phyloP scores from a whole-genome alignment of 148 eudicot species.

The Pharnaceum exiguum region DNA sequence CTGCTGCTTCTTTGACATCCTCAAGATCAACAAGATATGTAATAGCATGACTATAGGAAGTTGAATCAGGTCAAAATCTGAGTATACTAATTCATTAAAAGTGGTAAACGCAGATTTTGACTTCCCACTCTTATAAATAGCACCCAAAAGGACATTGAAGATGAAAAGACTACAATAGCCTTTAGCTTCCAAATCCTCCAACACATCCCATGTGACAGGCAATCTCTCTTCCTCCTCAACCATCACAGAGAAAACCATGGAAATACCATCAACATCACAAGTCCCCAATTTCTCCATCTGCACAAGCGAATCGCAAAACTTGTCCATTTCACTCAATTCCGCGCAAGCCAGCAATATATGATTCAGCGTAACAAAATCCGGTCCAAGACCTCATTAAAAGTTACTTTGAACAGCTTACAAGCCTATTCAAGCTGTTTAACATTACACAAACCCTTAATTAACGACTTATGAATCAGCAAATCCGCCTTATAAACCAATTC shows the following conservation, averaged over 20 bases:
- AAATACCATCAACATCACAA: slow-evolving; percentile 39
- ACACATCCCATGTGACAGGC: slow-evolving; percentile 43
- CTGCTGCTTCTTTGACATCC: slow-evolving; percentile 61
- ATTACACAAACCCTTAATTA: slow-evolving; percentile 68
- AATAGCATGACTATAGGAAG: slow-evolving; percentile 56
- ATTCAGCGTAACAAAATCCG: slow-evolving; percentile 60
- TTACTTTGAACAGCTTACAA: slow-evolving; percentile 52
- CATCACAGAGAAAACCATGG: slow-evolving; percentile 52
- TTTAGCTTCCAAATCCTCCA: slow-evolving; percentile 48
- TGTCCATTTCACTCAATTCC: slow-evolving; percentile 55
- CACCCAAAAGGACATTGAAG: slow-evolving; percentile 63
- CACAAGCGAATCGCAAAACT: slow-evolving; percentile 54
- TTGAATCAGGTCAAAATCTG: slow-evolving; percentile 56
- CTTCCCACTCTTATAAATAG: slow-evolving; percentile 47
- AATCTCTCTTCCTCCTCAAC: slow-evolving; percentile 41
- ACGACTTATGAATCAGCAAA: slow-evolving; percentile 67
- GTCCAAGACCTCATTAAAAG: slow-evolving; percentile 66
- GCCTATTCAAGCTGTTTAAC: slow-evolving; percentile 56
- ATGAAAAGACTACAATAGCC: slow-evolving; percentile 53
- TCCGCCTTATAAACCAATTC: slow-evolving; percentile 89
- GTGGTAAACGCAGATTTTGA: slow-evolving; percentile 51
- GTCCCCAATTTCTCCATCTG: slow-evolving; percentile 64
- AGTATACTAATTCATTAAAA: slow-evolving; percentile 50
- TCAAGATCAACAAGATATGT: slow-evolving; percentile 54
- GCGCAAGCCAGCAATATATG: slow-evolving; percentile 63